phyloP scores from a whole-genome alignment of 2,329 filamentous ascomycete genomes.

The Tolypocladium ophioglossoides region DNA sequence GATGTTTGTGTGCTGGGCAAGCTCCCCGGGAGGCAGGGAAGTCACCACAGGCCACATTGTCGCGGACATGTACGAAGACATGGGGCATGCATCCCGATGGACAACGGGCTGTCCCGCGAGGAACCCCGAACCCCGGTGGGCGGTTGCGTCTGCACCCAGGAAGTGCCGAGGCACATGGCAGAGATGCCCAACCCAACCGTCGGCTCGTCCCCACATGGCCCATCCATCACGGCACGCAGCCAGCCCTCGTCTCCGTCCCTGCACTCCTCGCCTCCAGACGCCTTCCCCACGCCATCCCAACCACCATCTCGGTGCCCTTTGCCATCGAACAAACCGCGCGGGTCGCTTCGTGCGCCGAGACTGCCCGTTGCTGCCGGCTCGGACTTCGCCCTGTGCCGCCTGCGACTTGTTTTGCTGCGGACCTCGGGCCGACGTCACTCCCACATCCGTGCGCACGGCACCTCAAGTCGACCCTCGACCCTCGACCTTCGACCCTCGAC shows the following conservation, averaged over 20 bases:
- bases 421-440: not conserved
- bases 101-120: too few relatives aligned
- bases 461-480: too few relatives aligned
- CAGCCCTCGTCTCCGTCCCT: not conserved
- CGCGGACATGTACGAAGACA: too few relatives aligned
- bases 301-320: not conserved
- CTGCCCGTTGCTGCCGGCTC: not conserved
- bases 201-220: not conserved
- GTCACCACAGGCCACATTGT: too few relatives aligned
- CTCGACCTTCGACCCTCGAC: too few relatives aligned
- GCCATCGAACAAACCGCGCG: not conserved
- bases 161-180: constrained; percentile 6
- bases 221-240: not conserved
- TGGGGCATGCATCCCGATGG: too few relatives aligned
- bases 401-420: not conserved
- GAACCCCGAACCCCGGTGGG: too few relatives aligned
- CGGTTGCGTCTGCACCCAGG: too few relatives aligned
- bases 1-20: too few relatives aligned
- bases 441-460: not conserved
- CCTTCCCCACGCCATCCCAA: not conserved
- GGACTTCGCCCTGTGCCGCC: not conserved
- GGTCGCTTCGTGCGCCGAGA: not conserved
- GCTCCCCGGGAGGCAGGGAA: too few relatives aligned
- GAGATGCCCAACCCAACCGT: not conserved
- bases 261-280: not conserved